A percentile compares a stretch with the other conserved stretches of the same genome.
Evolutionary conservation across 2,329 filamentous ascomycete species (phyloP).

Genomic region (Xylariaceae sp.): DNA sequence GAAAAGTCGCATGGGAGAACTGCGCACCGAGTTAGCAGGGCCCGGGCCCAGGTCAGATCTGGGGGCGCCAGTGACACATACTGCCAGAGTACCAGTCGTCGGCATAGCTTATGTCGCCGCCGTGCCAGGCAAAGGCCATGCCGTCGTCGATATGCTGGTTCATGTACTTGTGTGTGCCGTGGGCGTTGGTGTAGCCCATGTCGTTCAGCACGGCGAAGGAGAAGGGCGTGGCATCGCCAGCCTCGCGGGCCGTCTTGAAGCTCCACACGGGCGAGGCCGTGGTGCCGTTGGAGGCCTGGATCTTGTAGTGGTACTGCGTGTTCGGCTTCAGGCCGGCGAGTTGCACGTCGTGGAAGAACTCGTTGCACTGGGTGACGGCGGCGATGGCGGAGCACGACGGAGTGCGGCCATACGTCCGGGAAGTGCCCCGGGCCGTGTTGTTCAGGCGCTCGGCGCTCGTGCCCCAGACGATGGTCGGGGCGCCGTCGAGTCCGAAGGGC

Average conservation of each 20-base stretch:
- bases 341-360: not conserved
- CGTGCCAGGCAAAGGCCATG: not conserved
- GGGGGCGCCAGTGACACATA: too few relatives aligned
- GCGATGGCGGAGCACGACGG: not conserved
- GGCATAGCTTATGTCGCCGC: not conserved
- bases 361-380: not conserved
- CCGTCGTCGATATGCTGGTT: not conserved
- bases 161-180: not conserved
- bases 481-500: not conserved
- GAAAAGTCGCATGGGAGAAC: too few relatives aligned
- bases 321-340: not conserved
- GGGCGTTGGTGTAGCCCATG: constrained; percentile 1
- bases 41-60: too few relatives aligned
- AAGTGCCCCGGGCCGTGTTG: not conserved
- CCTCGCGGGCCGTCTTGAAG: not conserved
- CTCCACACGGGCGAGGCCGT: not conserved
- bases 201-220: not conserved
- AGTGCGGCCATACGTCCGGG: not conserved
- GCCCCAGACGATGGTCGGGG: not conserved
- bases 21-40: too few relatives aligned
- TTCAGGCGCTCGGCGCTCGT: not conserved
- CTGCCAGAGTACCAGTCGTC: not conserved
- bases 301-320: not conserved
- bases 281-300: not conserved
- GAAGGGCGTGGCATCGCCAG: not conserved